A percentile compares a stretch with the other conserved stretches of the same genome.
phyloP scores from a whole-genome alignment of 225 moss, liverwort and hornwort genomes.

The Pseudisothecium myosuroides region DNA sequence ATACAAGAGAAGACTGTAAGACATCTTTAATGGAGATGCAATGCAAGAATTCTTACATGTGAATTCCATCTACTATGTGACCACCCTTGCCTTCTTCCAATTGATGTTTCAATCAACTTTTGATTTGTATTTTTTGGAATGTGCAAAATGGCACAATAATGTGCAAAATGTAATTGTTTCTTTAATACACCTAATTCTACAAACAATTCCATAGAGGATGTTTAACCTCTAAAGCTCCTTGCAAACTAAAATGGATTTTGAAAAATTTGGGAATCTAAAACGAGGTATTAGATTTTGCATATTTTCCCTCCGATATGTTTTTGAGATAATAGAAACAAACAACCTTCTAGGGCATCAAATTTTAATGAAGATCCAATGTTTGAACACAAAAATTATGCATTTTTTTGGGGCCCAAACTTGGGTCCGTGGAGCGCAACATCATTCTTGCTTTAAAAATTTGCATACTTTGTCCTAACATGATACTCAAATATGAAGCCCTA shows the following conservation, averaged over 20 bases:
- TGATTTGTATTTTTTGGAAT: neutral
- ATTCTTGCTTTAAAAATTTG: neutral
- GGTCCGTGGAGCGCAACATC: accelerated
- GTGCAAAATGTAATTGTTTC: neutral
- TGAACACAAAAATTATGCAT: neutral
- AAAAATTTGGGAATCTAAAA: neutral
- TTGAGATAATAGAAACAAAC: neutral
- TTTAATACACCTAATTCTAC: neutral
- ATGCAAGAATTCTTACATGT: accelerated
- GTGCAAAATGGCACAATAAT: neutral
- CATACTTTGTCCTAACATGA: accelerated
- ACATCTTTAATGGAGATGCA: neutral
- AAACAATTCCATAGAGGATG: neutral
- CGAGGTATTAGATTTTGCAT: too few species aligned
- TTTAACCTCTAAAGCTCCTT: too few species aligned
- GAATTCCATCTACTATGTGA: neutral
- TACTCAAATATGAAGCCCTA: too few species aligned
- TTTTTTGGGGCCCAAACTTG: neutral
- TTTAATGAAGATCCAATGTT: neutral
- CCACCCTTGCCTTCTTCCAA: too few species aligned
- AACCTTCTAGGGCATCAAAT: accelerated
- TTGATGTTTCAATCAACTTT: neutral
- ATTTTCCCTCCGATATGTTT: too few species aligned
- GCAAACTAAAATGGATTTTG: accelerated
- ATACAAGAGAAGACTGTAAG: neutral